phyloP scores from a whole-genome alignment of 345 rosid species.

The Luvunga scandens region DNA sequence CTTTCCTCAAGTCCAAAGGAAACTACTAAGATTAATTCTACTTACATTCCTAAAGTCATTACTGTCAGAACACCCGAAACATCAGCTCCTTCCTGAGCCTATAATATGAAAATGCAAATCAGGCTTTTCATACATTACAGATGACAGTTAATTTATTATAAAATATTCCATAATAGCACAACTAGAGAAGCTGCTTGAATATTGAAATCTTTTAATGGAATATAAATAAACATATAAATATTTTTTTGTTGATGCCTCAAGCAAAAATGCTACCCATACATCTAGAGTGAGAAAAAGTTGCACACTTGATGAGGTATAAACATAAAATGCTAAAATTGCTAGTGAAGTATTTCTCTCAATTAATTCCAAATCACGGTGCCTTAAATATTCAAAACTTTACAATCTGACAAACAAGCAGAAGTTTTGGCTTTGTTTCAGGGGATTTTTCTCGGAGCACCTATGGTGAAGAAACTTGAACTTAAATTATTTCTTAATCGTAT shows the following conservation, averaged over 20 bases:
- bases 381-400: background rate
- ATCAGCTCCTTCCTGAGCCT: conserved; percentile 89
- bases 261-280: background rate
- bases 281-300: background rate
- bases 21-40: conserved; percentile 16
- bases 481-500: background rate
- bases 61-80: conserved; percentile 96
- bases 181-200: background rate
- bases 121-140: conserved; percentile 8
- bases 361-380: background rate
- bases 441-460: background rate
- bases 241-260: background rate
- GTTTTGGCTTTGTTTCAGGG: background rate
- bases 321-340: background rate
- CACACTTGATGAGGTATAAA: background rate
- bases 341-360: background rate
- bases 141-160: background rate
- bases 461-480: background rate
- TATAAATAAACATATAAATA: background rate
- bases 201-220: background rate
- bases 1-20: conserved; percentile 10
- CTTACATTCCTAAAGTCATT: conserved; percentile 98
- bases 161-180: background rate
- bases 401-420: background rate
- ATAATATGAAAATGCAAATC: conserved; percentile 24